Evolutionary conservation across 768 basidiomycete genomes (phyloP).

Genomic region (Rubroboletus pulcherrimus): DNA sequence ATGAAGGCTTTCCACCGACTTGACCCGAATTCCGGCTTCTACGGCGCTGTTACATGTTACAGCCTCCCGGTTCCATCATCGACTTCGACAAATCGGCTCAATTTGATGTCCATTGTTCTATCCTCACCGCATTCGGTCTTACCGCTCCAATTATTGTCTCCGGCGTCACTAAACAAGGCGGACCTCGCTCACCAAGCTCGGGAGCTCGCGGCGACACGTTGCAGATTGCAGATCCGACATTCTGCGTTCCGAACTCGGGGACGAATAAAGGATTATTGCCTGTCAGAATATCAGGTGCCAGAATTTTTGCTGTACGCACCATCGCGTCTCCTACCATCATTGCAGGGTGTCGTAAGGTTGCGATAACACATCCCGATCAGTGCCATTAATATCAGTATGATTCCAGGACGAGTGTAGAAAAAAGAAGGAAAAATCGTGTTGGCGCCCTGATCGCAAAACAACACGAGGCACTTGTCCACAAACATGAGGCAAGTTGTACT

Average conservation of each 20-base stretch:
- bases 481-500: slow-evolving; percentile 9
- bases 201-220: slow-evolving; percentile 24
- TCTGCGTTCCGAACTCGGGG: slow-evolving; percentile 1
- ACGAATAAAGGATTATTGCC: background rate
- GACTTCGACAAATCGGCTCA: no score
- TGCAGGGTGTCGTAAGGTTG: background rate
- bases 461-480: slow-evolving; percentile 12
- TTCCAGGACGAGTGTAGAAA: background rate
- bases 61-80: no score
- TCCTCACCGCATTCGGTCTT: no score
- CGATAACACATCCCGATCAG: background rate
- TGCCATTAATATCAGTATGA: background rate
- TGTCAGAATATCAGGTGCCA: background rate
- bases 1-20: no score
- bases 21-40: no score
- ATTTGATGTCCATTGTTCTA: no score
- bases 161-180: no score
- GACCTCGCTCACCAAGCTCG: slow-evolving; percentile 7
- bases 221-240: slow-evolving; percentile 6
- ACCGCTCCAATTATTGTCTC: no score
- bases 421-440: background rate
- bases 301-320: background rate
- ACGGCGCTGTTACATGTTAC: no score
- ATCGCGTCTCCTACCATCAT: background rate
- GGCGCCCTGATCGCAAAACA: background rate